A percentile compares a stretch with the other conserved stretches of the same genome.
phyloP scores from a whole-genome alignment of 2,329 filamentous ascomycete species.

The Penicillium sclerotiorum region DNA sequence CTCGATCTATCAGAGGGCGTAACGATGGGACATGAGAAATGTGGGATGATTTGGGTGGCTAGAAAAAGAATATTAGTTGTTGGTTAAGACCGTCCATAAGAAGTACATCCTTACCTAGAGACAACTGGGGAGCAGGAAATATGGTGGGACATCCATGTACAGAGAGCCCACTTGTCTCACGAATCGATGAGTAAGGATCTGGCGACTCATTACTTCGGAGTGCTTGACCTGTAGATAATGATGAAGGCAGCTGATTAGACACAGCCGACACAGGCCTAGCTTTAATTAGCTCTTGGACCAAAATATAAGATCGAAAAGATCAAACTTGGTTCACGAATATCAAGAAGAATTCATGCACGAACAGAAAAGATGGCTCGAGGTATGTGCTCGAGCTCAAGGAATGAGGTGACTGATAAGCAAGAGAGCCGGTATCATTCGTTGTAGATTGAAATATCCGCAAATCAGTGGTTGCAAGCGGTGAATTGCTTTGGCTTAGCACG shows the following conservation, averaged over 20 bases:
- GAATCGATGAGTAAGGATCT: neutral
- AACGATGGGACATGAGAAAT: neutral
- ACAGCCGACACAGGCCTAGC: too few relatives aligned
- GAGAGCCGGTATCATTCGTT: neutral
- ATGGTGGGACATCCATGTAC: neutral
- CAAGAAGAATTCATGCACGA: too few relatives aligned
- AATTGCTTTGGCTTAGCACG: slow-evolving; percentile 3
- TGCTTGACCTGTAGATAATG: too few relatives aligned
- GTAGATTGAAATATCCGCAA: neutral
- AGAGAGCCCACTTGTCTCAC: neutral
- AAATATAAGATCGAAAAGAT: neutral
- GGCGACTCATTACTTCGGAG: neutral
- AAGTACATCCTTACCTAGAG: neutral
- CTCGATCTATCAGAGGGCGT: slow-evolving; percentile 1
- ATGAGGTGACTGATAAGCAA: neutral
- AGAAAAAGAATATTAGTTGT: neutral
- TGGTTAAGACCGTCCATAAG: neutral
- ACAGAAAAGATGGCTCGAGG: neutral
- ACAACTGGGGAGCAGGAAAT: neutral
- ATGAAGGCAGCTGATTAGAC: too few relatives aligned
- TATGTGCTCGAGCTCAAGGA: neutral
- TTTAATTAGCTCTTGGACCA: too few relatives aligned
- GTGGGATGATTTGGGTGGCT: neutral
- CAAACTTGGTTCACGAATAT: neutral
- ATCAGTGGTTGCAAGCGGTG: neutral